phyloP scores from a whole-genome alignment of 2,329 filamentous ascomycete species.

The Samsoniella hepiali region DNA sequence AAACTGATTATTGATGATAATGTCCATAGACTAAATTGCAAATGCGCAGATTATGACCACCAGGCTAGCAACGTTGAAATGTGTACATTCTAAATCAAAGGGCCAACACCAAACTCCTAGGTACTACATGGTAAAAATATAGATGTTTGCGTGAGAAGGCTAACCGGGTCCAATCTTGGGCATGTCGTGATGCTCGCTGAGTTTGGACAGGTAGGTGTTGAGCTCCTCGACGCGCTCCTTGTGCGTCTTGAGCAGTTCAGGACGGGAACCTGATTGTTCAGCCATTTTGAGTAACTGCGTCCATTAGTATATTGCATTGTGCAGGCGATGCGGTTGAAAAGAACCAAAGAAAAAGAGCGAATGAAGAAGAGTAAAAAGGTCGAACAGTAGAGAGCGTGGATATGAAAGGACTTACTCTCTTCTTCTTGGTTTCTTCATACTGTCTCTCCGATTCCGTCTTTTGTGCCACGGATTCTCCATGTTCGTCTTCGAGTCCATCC shows the following conservation, averaged over 20 bases:
- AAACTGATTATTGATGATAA: constrained; percentile 14
- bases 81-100: background rate
- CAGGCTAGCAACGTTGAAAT: background rate
- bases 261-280: constrained; percentile 52
- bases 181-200: constrained; percentile 99
- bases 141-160: constrained; percentile 12
- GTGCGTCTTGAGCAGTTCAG: constrained; percentile 90
- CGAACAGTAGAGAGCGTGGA: background rate
- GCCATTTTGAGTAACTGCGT: constrained; percentile 74
- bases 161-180: constrained; percentile 62
- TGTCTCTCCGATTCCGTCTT: constrained; percentile 85
- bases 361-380: background rate
- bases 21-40: constrained; percentile 18
- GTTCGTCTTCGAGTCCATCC: constrained; percentile 33
- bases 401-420: constrained; percentile 59
- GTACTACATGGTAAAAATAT: background rate
- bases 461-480: constrained; percentile 26
- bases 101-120: background rate
- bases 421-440: constrained; percentile 76
- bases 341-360: background rate
- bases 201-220: constrained; percentile 84
- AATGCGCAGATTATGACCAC: background rate
- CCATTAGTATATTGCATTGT: background rate
- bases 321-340: too few relatives aligned
- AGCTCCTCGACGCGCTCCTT: constrained; percentile 95